Evolutionary conservation across 2,329 filamentous ascomycete genomes (phyloP).

Genomic region (Pseudocercospora vitis): DNA sequence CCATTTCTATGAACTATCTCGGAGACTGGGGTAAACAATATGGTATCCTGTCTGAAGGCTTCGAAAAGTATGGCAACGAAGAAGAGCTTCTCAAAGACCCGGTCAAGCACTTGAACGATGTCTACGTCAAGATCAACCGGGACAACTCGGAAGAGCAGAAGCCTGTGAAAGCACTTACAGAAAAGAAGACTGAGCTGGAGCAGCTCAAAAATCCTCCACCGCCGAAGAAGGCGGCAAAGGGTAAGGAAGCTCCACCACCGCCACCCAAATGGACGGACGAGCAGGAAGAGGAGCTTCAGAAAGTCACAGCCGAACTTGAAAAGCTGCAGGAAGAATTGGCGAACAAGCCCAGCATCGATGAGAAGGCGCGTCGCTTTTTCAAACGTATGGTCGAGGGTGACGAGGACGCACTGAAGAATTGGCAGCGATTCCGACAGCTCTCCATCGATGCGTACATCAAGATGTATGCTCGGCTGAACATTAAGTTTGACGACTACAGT

Average conservation of each 20-base stretch:
- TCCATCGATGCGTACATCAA: conserved; percentile 65
- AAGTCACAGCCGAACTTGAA: conserved; percentile 49
- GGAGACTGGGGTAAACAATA: conserved; percentile 80
- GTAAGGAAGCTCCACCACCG: conserved; percentile 46
- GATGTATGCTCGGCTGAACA: conserved; percentile 64
- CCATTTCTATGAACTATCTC: conserved; percentile 70
- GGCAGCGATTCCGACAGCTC: conserved; percentile 63
- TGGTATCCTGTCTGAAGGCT: conserved; percentile 70
- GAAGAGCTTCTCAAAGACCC: conserved; percentile 69
- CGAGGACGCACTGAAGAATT: conserved; percentile 58
- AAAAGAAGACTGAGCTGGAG: conserved; percentile 45
- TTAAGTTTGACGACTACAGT: conserved; percentile 65
- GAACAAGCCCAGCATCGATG: conserved; percentile 61
- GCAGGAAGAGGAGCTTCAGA: conserved; percentile 51
- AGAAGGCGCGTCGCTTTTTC: conserved; percentile 71
- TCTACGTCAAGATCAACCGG: conserved; percentile 74
- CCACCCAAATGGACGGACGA: conserved; percentile 42
- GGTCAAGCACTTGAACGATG: conserved; percentile 78
- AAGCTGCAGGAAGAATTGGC: conserved; percentile 51
- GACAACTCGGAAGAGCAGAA: conserved; percentile 66
- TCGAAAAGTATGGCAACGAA: conserved; percentile 72
- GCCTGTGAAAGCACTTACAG: conserved; percentile 54
- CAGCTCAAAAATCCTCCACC: conserved; percentile 42
- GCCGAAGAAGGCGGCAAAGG: conserved; percentile 43
- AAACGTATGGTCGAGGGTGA: conserved; percentile 68